These are phyloP conservation scores for Medicago ruthenica DNA, from an alignment of 306 rosid genomes.

Conservation along the genomic window DNA sequence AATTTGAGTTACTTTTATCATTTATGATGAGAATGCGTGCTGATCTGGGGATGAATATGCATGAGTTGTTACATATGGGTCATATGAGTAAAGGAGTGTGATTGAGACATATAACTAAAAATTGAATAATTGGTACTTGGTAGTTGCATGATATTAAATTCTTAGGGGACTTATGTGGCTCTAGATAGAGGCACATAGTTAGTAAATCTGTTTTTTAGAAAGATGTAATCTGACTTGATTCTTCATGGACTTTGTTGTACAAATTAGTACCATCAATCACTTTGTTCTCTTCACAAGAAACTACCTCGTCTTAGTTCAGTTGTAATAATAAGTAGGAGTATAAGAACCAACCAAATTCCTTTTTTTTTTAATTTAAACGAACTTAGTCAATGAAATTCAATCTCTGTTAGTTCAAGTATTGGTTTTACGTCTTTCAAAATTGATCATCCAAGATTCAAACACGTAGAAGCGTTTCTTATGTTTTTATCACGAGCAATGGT, in stretches of 20 bases:
- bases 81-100: conserved; percentile 12
- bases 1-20: neutral
- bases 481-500: no score
- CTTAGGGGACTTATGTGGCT: neutral
- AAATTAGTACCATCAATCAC: neutral
- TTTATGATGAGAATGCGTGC: conserved; percentile 29
- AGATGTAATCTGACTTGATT: neutral
- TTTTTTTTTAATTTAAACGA: no score
- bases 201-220: neutral
- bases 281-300: neutral
- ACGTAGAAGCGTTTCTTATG: no score
- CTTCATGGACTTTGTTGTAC: neutral
- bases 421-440: no score
- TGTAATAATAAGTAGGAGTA: no score
- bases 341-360: no score
- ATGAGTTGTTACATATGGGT: neutral
- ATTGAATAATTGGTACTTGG: conserved; percentile 28
- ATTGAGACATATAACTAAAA: conserved; percentile 38
- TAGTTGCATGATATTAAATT: conserved; percentile 31
- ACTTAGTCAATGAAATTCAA: no score
- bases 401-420: no score
- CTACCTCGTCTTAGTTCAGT: neutral
- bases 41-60: neutral
- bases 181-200: neutral
- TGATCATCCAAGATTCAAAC: no score